Conservation (phyloP, 2,329 filamentous ascomycete species). For the Xylaria sp. region DNA sequence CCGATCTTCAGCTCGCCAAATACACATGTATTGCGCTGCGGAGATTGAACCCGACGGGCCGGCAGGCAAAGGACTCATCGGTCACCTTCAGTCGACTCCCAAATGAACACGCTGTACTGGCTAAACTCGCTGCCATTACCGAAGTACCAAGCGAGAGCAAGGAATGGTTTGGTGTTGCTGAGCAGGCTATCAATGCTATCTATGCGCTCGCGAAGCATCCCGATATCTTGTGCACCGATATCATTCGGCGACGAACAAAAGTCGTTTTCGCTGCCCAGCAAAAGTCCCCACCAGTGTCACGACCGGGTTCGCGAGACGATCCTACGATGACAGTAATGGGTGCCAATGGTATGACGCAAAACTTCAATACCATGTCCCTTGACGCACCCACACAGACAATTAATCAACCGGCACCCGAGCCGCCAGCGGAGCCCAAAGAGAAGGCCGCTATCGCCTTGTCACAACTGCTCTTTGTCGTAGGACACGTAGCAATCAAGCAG, state of each 20-base stretch:
- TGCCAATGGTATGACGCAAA: slow-evolving; percentile 52
- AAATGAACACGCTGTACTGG: slow-evolving; percentile 90
- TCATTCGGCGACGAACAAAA: slow-evolving; percentile 87
- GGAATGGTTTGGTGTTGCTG: slow-evolving; percentile 95
- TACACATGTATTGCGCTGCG: slow-evolving; percentile 94
- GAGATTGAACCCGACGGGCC: slow-evolving; percentile 86
- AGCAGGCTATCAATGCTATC: slow-evolving; percentile 95
- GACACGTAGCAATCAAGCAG: slow-evolving; percentile 97
- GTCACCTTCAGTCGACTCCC: slow-evolving; percentile 80
- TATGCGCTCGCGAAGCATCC: slow-evolving; percentile 95
- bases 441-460: slow-evolving; percentile 82
- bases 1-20: slow-evolving; percentile 88
- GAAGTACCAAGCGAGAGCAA: slow-evolving; percentile 90
- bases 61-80: slow-evolving; percentile 78
- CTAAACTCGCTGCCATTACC: slow-evolving; percentile 82
- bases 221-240: slow-evolving; percentile 90
- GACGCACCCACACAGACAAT: slow-evolving; percentile 50
- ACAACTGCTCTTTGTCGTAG: slow-evolving; percentile 93
- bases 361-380: slow-evolving; percentile 47
- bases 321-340: slow-evolving; percentile 48
- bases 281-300: slow-evolving; percentile 56
- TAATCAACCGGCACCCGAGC: slow-evolving; percentile 46
- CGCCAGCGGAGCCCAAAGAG: slow-evolving; percentile 62
- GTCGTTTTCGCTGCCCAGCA: slow-evolving; percentile 73
- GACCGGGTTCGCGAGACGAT: slow-evolving; percentile 60